These are phyloP conservation scores for Funneliformis geosporum DNA, from an alignment of 192 early-diverging fungal species.

Conservation along the genomic window DNA sequence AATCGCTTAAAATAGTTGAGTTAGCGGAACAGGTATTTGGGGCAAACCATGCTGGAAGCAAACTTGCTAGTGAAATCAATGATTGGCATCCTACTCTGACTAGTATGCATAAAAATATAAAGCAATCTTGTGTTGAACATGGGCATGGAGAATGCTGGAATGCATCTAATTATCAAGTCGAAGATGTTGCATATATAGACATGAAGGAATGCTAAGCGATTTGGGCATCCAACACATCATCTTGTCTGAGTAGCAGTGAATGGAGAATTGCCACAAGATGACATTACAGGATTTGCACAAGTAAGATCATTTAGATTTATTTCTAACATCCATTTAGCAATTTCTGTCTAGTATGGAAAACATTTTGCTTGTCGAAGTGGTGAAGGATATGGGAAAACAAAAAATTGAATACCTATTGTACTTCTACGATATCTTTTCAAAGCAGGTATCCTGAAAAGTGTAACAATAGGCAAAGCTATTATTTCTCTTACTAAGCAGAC, in stretches of 20 bases:
- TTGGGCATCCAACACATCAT: slow-evolving; percentile 19
- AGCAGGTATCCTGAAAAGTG: slow-evolving; percentile 3
- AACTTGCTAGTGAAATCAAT: slow-evolving; percentile 21
- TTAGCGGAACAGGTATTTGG: slow-evolving; percentile 32
- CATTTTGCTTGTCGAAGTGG: slow-evolving; percentile 1
- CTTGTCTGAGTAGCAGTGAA: slow-evolving; percentile 17
- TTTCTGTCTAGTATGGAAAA: slow-evolving; percentile 6
- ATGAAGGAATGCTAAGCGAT: slow-evolving; percentile 16
- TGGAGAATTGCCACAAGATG: slow-evolving; percentile 1
- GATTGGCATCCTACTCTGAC: neutral
- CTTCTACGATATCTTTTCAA: slow-evolving; percentile 19
- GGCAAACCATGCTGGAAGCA: neutral
- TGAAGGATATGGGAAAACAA: slow-evolving; percentile 7
- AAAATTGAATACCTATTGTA: neutral
- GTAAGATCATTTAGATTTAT: slow-evolving; percentile 8
- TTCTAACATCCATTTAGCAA: slow-evolving; percentile 4
- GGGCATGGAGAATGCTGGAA: neutral
- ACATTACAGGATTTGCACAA: slow-evolving; percentile 5
- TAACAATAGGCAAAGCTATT: slow-evolving; percentile 13
- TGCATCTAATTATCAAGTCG: slow-evolving; percentile 9
- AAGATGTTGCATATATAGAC: slow-evolving; percentile 19
- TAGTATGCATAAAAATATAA: slow-evolving; percentile 18
- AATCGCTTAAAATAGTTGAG: slow-evolving; percentile 30
- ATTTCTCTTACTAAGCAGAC: slow-evolving; percentile 27
- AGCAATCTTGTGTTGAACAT: slow-evolving; percentile 20